Conservation (phyloP, 768 basidiomycete species). For the Termitomyces sp. region DNA sequence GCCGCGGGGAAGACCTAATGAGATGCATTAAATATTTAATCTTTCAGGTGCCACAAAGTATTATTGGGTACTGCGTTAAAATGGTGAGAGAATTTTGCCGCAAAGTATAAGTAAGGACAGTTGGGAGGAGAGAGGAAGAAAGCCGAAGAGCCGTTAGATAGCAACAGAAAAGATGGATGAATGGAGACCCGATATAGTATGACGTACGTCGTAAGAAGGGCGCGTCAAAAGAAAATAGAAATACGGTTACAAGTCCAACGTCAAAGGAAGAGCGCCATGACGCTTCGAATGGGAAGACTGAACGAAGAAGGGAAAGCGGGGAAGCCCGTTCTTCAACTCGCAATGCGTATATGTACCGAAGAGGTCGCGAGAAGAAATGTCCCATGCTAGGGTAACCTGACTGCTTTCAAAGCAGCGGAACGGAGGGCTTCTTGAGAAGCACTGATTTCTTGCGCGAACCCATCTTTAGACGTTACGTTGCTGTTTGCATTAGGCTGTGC, state of each 20-base stretch:
- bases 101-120: conserved; percentile 8
- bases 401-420: conserved; percentile 8
- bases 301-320: conserved; percentile 7
- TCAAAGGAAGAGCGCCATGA: conserved; percentile 8
- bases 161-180: conserved; percentile 25
- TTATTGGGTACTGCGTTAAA: conserved; percentile 15
- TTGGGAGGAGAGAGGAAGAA: background rate
- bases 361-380: background rate
- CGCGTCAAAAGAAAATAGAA: conserved; percentile 16
- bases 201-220: conserved; percentile 1
- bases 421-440: conserved; percentile 1
- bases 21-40: conserved; percentile 6
- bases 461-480: conserved; percentile 1
- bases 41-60: conserved; percentile 7
- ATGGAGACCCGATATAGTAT: conserved; percentile 14
- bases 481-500: conserved; percentile 16
- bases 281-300: background rate
- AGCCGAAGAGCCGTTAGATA: conserved; percentile 27
- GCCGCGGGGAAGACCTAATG: background rate
- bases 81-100: conserved; percentile 10
- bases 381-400: background rate
- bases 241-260: conserved; percentile 37
- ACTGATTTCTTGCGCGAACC: background rate
- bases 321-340: conserved; percentile 10
- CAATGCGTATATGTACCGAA: conserved; percentile 1